Percentiles rank a stretch among this genome's conserved stretches.
Conservation (phyloP, 179 eudicot species). For the Beta macrorhiza region DNA sequence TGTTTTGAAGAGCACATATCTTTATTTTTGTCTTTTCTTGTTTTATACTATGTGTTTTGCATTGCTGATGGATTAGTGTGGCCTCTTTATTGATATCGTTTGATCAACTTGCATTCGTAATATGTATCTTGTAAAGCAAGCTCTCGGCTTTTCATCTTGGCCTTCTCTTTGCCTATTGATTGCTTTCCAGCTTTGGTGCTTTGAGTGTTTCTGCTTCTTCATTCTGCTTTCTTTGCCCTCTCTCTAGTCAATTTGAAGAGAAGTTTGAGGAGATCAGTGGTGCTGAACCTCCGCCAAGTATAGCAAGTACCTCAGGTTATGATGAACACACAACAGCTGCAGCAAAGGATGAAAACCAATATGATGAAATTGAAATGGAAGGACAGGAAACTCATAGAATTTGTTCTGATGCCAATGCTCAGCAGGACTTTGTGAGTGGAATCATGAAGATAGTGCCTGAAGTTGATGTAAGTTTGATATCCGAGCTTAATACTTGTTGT, state of each 20-base stretch:
- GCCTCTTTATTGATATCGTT: not conserved
- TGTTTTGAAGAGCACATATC: not conserved
- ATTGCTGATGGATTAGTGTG: not conserved
- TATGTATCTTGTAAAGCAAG: not conserved
- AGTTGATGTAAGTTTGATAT: conserved; percentile 72
- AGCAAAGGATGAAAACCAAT: conserved; percentile 34
- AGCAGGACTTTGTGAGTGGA: conserved; percentile 72
- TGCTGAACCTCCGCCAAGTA: conserved; percentile 48
- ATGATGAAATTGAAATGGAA: conserved; percentile 40
- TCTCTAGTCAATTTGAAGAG: conserved; percentile 86
- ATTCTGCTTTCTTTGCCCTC: not conserved
- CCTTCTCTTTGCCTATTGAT: not conserved
- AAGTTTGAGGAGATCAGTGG: conserved; percentile 81
- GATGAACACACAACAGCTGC: conserved; percentile 34
- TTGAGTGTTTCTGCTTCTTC: not conserved
- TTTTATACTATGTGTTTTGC: not conserved
- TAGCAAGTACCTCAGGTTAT: conserved; percentile 46
- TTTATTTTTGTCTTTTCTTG: not conserved
- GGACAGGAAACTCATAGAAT: conserved; percentile 41
- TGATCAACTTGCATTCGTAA: not conserved
- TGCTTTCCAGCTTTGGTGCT: conserved; percentile 8
- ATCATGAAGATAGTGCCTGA: conserved; percentile 96
- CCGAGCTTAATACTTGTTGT: conserved; percentile 28
- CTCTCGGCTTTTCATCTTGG: not conserved
- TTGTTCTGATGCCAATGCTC: conserved; percentile 50